Base-by-base conservation (phyloP, 2,329 filamentous ascomycete genomes). In the Leptographium flavum region DNA sequence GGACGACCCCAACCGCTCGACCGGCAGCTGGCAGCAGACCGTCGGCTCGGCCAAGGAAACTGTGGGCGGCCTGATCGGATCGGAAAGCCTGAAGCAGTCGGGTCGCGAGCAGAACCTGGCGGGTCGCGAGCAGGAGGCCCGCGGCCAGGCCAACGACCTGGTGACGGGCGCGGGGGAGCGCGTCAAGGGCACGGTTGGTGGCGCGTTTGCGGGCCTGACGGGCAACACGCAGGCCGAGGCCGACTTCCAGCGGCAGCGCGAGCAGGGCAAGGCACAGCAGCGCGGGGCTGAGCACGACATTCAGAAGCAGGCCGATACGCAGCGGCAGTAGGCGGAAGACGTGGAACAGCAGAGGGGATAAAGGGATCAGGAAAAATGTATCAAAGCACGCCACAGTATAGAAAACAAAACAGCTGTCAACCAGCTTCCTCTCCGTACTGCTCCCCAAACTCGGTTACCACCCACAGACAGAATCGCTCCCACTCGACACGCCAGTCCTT, bases 391-490 rank as follows among this genome's bases (percentile, higher is more conserved):
- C 36, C 8, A 25, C 8, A 37, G 11, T 21, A 17, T 21, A 21
- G n/a, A 21, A 19, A 17, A 3, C 3, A 37, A 37, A 7, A 7
- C 8, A 15, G 5, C 8, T n/a, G 32, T 17, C 11, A 17, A 35
- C 15, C 2, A 28, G 23, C 25, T 40, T 55, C 57, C 11, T 62
- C 59, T 30, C 60, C 68, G 45, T 75, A 90, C 61, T 88, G 78
- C 0, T 71, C 69, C 9, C 67, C 71, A 55, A 74, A 94, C 63
- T 94, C 84, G 32, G 79, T 70, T 10, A 94, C 82, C 38, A 96
- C 71, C 87, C 87, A 95, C 45, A 87, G 71, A 57, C 88, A 96
- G 58, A 92, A 96, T 56, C 76, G 73, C 67, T 96, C 90, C 78
- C 88, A 96, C 53, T 84, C 76, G 31, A 76, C 64, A 42, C 76